Evolutionary conservation across 352 stramenopile genomes (phyloP), one percentile per base, ranked within the genome.

Genomic region (Thraustochytrium sp.): DNA sequence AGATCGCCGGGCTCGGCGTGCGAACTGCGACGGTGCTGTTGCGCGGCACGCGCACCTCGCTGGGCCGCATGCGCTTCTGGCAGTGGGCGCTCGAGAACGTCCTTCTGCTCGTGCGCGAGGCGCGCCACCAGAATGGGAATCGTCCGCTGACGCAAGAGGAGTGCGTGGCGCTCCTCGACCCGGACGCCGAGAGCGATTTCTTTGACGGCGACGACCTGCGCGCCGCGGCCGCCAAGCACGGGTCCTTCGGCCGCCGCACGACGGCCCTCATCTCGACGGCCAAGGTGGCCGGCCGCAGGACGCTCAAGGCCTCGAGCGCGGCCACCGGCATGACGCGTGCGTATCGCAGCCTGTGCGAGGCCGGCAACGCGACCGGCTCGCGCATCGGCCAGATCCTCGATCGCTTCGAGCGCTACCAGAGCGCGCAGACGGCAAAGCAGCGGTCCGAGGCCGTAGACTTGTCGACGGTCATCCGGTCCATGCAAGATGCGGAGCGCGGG

Each of bases 21-120:
- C n/a, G 2, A 21, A 48, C 74, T n/a, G 74, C 36, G 2, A 82
- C 74, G 18, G 55, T 82, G 5, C 40, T 82, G 0, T 11, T 82
- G 8, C 38, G 42, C 21, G 74, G 74, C 18, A 61, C 74, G 2
- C 31, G 51, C 13, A 82, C 74, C 8, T 31, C 37, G 16, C 74
- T 82, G 13, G 74, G 74, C n/a, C 54, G 36, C 16, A 23, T 56
- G 29, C 72, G 74, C 18, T 51, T 82, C 26, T 82, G 74, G 74
- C 74, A 82, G 23, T 82, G 74, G 74, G 74, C 74, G 3, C 53
- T 82, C 37, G 74, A 82, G 16, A 82, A 82, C 49, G 56, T 82
- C 5, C 53, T 82, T 21, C 3, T 16, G 1, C 29, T 73, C 8
- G 74, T 76, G 23, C 74, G 74, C 2, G 62, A 75, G 38, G 36